A percentile compares a stretch with the other conserved stretches of the same genome.
These are phyloP conservation scores for Trametes maxima DNA, from an alignment of 768 basidiomycete species.

Conservation along the genomic window DNA sequence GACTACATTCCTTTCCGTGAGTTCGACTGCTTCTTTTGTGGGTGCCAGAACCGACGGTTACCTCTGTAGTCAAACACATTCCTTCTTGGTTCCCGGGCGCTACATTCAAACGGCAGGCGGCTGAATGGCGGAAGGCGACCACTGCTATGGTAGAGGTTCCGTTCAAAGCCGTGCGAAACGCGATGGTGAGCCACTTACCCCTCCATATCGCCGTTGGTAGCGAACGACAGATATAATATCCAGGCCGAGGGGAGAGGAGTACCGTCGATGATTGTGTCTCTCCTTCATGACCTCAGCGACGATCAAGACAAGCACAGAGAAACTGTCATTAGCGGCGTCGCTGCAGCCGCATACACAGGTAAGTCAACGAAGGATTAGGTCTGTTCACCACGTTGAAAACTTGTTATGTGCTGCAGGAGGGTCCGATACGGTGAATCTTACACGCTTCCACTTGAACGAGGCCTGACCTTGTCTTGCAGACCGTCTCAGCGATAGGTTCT, in stretches of 20 bases:
- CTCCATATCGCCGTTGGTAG: not conserved
- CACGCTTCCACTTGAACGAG: not conserved
- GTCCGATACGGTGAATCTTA: slow-evolving; percentile 22
- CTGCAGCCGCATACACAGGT: slow-evolving; percentile 26
- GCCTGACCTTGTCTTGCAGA: slow-evolving; percentile 7
- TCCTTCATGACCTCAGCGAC: slow-evolving; percentile 16
- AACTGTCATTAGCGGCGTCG: slow-evolving; percentile 24
- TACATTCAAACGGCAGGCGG: slow-evolving; percentile 29
- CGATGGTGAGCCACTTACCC: slow-evolving; percentile 20
- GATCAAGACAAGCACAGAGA: slow-evolving; percentile 21
- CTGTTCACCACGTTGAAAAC: not conserved
- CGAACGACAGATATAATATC: not conserved
- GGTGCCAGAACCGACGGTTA: not conserved
- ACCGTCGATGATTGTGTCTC: slow-evolving; percentile 22
- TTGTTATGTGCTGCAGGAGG: slow-evolving; percentile 15
- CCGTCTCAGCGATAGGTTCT: slow-evolving; percentile 25
- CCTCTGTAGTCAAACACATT: slow-evolving; percentile 22
- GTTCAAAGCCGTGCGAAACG: slow-evolving; percentile 27
- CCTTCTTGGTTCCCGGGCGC: slow-evolving; percentile 34
- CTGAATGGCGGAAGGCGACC: slow-evolving; percentile 22
- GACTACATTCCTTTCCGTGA: slow-evolving; percentile 40
- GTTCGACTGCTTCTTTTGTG: slow-evolving; percentile 13
- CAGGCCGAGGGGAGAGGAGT: slow-evolving; percentile 23
- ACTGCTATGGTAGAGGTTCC: slow-evolving; percentile 25
- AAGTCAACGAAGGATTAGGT: not conserved